Conservation (phyloP, 2,329 filamentous ascomycete genomes). For the Aspergillus ruber region DNA sequence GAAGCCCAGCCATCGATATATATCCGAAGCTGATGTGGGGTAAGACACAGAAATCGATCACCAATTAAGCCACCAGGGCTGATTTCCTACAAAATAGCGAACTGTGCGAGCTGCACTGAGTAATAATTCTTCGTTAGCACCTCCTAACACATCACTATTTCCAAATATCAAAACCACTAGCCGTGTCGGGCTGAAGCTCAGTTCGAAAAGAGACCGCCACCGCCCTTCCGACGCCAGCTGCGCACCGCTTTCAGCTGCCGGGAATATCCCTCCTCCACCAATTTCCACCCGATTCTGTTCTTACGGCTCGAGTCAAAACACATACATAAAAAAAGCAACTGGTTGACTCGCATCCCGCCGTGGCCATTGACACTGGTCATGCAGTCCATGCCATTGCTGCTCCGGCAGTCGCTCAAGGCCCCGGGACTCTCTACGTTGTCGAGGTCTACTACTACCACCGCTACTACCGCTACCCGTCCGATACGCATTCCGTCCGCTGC, state of each 20-base stretch:
- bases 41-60: too few relatives aligned
- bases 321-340: constrained; percentile 6
- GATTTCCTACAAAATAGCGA: too few relatives aligned
- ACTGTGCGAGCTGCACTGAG: too few relatives aligned
- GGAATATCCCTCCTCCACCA: neutral
- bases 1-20: too few relatives aligned
- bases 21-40: too few relatives aligned
- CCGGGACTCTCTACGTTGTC: constrained; percentile 18
- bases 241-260: constrained; percentile 1
- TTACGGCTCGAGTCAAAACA: neutral
- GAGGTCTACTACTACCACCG: constrained; percentile 11
- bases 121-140: too few relatives aligned
- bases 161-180: too few relatives aligned
- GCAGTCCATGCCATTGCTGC: constrained; percentile 35
- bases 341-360: constrained; percentile 11
- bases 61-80: too few relatives aligned
- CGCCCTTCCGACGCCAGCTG: neutral
- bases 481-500: neutral
- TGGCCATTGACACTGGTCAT: constrained; percentile 26
- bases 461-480: constrained; percentile 15
- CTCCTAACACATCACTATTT: too few relatives aligned
- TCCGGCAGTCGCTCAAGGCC: constrained; percentile 30
- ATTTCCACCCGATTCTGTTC: constrained; percentile 16
- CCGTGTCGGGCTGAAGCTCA: neutral
- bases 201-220: neutral